phyloP scores from a whole-genome alignment of 495 filamentous ascomycete genomes.

The Neurospora terricola region DNA sequence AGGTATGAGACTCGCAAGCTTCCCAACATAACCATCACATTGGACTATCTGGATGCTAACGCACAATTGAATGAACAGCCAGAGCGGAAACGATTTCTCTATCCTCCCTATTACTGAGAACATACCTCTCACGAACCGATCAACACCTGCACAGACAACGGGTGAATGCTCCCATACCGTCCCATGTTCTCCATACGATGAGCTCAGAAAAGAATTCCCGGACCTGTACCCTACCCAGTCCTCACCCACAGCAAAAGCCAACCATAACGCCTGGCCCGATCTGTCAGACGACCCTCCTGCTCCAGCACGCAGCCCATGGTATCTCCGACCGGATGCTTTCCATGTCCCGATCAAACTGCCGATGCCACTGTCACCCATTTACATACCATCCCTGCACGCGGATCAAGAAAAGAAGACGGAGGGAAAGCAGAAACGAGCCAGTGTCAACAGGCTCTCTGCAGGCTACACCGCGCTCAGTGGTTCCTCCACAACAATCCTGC shows the following conservation, averaged over 20 bases:
- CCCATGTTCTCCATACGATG: neutral
- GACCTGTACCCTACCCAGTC: neutral
- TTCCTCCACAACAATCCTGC: neutral
- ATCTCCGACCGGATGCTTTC: neutral
- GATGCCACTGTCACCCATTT: neutral
- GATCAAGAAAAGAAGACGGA: neutral
- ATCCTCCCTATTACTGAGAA: slow-evolving; percentile 9
- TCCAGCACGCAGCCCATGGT: neutral
- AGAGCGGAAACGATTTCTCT: slow-evolving; percentile 6
- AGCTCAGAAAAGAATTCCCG: neutral
- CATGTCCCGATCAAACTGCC: neutral
- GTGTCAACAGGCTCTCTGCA: neutral
- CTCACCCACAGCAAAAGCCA: neutral
- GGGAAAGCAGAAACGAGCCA: neutral
- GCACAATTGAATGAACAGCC: neutral
- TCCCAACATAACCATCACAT: neutral
- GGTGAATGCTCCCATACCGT: neutral
- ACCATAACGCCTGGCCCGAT: slow-evolving; percentile 16
- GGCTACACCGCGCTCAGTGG: neutral
- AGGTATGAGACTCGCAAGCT: neutral
- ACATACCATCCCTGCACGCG: neutral
- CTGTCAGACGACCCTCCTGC: slow-evolving; percentile 1
- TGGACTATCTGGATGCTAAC: neutral
- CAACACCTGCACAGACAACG: neutral
- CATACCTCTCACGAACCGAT: neutral